phyloP scores from a whole-genome alignment of 305 asterid species.

The Coffea humblotiana region DNA sequence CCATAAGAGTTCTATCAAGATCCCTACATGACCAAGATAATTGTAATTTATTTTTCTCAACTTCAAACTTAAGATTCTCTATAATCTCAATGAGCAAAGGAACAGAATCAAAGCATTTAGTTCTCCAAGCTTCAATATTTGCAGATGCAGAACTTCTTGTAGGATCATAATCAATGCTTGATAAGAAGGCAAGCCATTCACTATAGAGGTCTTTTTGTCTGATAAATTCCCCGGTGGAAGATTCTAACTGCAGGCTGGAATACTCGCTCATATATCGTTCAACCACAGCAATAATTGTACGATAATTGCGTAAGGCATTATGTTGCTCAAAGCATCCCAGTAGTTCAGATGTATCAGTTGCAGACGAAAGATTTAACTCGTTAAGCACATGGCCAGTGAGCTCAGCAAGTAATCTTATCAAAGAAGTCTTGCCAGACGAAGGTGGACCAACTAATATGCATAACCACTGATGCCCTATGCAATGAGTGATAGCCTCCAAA shows the following conservation, averaged over 20 bases:
- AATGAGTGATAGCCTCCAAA: constrained; percentile 72
- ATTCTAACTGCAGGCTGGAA: constrained; percentile 59
- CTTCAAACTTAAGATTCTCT: constrained; percentile 53
- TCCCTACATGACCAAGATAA: constrained; percentile 73
- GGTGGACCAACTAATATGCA: constrained; percentile 95
- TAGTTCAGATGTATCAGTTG: constrained; percentile 92
- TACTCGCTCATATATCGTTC: constrained; percentile 76
- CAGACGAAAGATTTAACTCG: constrained; percentile 91
- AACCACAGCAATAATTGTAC: constrained; percentile 56
- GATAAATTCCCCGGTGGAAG: constrained; percentile 45
- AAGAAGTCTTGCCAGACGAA: constrained; percentile 92
- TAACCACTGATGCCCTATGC: constrained; percentile 88
- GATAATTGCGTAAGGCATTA: constrained; percentile 77
- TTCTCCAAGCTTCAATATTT: constrained; percentile 42
- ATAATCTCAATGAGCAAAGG: constrained; percentile 54
- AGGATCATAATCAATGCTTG: constrained; percentile 39
- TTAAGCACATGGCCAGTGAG: constrained; percentile 84
- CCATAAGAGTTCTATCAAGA: constrained; percentile 51
- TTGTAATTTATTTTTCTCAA: constrained; percentile 34
- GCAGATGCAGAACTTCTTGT: constrained; percentile 36
- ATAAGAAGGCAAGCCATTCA: constrained; percentile 64
- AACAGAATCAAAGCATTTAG: constrained; percentile 46
- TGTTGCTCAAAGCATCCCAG: constrained; percentile 99
- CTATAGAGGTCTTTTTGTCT: constrained; percentile 47
- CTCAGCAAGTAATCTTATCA: constrained; percentile 78